Evolutionary conservation across 2,329 filamentous ascomycete species (phyloP).

Genomic region (Diaporthe destruens): DNA sequence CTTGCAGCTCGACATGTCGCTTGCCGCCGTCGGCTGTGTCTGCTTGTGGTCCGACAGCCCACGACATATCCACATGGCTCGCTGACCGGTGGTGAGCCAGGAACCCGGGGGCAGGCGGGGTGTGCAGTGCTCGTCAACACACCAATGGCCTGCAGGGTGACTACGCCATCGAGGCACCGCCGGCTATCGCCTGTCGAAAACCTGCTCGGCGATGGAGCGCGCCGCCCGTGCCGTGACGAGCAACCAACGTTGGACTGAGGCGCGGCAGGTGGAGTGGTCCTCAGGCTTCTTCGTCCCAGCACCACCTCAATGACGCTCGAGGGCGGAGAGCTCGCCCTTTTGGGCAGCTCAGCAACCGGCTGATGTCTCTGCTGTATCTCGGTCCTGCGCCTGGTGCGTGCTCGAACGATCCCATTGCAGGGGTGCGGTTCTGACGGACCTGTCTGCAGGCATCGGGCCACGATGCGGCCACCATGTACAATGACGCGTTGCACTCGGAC

Average conservation of each 20-base stretch:
- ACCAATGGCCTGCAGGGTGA: constrained; percentile 11
- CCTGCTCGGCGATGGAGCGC: background rate
- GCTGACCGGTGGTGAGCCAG: background rate
- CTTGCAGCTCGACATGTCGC: constrained; percentile 10
- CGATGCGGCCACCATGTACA: background rate
- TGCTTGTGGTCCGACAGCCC: background rate
- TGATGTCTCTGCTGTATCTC: background rate
- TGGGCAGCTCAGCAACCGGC: constrained; percentile 9
- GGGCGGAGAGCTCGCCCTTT: background rate
- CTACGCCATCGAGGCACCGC: background rate
- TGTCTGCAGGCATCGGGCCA: constrained; percentile 4
- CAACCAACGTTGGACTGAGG: constrained; percentile 14
- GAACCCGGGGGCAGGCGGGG: background rate
- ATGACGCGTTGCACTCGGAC: background rate
- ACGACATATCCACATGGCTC: background rate
- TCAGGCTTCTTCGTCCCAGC: background rate
- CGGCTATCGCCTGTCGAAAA: background rate
- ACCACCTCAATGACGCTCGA: background rate
- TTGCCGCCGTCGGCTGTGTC: constrained; percentile 12
- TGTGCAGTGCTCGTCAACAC: background rate
- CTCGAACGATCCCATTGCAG: background rate
- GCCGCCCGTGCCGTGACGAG: background rate
- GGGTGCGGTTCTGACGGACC: background rate
- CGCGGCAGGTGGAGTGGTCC: background rate
- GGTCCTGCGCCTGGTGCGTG: constrained; percentile 3